These are phyloP conservation scores for Phaseolus coccineus DNA, from an alignment of 331 rosid genomes.

Conservation along the genomic window DNA sequence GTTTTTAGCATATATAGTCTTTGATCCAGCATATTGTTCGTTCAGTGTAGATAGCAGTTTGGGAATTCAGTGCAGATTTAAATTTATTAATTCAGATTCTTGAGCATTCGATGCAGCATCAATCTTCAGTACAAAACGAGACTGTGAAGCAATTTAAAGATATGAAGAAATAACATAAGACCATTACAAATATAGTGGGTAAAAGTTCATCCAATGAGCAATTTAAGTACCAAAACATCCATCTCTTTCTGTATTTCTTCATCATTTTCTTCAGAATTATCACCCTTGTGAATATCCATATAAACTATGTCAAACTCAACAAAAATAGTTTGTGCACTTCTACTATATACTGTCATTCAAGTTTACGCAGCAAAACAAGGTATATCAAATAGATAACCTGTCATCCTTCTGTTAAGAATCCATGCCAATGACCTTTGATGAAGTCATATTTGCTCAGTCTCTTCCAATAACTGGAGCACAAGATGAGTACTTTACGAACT, in stretches of 20 bases:
- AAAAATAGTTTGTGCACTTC: background rate
- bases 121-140: background rate
- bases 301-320: background rate
- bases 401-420: background rate
- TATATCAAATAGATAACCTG: background rate
- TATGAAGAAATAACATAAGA: background rate
- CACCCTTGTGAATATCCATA: slow-evolving; percentile 54
- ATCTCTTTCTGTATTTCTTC: slow-evolving; percentile 49
- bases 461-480: background rate
- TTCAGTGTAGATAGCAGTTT: slow-evolving; percentile 39
- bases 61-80: too few species aligned
- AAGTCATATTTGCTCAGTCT: slow-evolving; percentile 29
- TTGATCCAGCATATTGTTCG: slow-evolving; percentile 42
- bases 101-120: slow-evolving; percentile 38
- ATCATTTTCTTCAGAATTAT: slow-evolving; percentile 54
- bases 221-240: too few species aligned
- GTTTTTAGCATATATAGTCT: slow-evolving; percentile 70
- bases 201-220: background rate
- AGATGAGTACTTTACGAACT: slow-evolving; percentile 9
- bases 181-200: background rate
- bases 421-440: background rate
- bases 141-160: background rate
- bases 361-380: slow-evolving; percentile 22
- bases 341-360: background rate
- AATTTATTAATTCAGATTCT: slow-evolving; percentile 22